Evolutionary conservation across 768 basidiomycete genomes (phyloP), one percentile per base, ranked within the genome.

Genomic region (Lactarius evosmus): DNA sequence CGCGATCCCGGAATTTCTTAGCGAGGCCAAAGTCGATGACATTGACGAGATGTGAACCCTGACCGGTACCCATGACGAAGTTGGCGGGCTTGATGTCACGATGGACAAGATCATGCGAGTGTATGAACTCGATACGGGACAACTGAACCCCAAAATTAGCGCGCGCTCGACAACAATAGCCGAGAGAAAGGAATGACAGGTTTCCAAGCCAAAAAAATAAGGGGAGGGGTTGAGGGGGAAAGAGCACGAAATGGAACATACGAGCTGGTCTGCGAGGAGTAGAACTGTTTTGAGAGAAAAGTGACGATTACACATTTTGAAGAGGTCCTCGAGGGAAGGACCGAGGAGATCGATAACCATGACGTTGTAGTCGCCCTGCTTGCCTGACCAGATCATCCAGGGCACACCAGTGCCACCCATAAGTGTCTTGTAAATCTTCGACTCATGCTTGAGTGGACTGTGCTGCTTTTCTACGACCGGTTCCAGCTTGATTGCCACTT

Each of bases 21-120:
- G 90, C 89, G 52, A 92, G 86, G 16, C 90, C 90, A 75, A 92
- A 92, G 77, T 92, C 90, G 69, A 92, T 92, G 69, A 99, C 91
- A 74, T 98, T 96, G 73, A 99, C 95, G 70, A 87, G 76, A 69
- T 82, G 81, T 0, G 82, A 72, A 74, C 83, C 78, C 67, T 85
- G 87, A 66, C 85, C 85, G 52, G 85, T 83, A 67, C 93, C 92
- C 93, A 98, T 98, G 65, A 99, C 88, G 73, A 99, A 99, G 78
- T 99, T 98, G 71, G 96, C 96, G 40, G 96, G 96, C 75, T 98
- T 99, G 76, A 99, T 90, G 74, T 98, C 96, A 68, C 96, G 91
- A 75, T 98, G 96, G 46, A 97, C 86, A 69, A 96, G 89, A 71
- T 93, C 91, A 72, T 93, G 89, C 1, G 91, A 92, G 77, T 99